Base-by-base conservation (phyloP, 2,329 filamentous ascomycete genomes). In the Pseudogymnoascus sp. region DNA sequence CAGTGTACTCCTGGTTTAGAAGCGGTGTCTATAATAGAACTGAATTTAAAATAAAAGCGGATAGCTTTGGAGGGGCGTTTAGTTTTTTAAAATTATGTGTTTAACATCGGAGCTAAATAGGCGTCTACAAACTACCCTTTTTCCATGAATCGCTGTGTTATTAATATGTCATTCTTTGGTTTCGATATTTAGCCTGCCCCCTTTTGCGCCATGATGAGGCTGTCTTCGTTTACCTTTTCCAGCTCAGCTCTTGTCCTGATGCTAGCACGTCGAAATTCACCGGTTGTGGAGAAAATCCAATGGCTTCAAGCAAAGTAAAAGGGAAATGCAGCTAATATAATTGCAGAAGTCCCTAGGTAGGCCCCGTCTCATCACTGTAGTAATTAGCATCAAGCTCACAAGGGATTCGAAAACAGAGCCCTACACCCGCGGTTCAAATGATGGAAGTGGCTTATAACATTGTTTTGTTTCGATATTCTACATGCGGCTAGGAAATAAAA, bases 1-100 rank as follows among this genome's bases (percentile, higher is more conserved):
- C 9, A 55, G 49, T 55, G 49, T 55, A 55, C 49, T 55, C 49
- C 49, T 55, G 49, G 49, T 55, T 55, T 55, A 55, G 49, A 55
- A 55, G 45, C 28, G 49, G 49, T 55, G 49, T 55, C 49, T 55
- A 55, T 55, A 55, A 55, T 55, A 55, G 49, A 55, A 11, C 49
- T 55, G 49, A 18, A 33, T 55, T 52, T 9, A 18, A 55, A 55
- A 55, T 31, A 55, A 55, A 55, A 35, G 49, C 49, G 49, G 49
- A 35, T 55, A 55, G 49, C 49, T 55, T 55, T 55, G 28, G 16
- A 55, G 28, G 49, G 49, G 49, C 49, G 49, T 55, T 55, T 55
- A 55, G 49, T 55, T 33, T 55, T 55, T 21, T n/a, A n/a, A n/a
- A n/a, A n/a, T n/a, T 33, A 55, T 55, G 28, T 55, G 28, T 55